Base-by-base conservation (phyloP, 2,329 filamentous ascomycete genomes). In the Diplodia mutila region DNA sequence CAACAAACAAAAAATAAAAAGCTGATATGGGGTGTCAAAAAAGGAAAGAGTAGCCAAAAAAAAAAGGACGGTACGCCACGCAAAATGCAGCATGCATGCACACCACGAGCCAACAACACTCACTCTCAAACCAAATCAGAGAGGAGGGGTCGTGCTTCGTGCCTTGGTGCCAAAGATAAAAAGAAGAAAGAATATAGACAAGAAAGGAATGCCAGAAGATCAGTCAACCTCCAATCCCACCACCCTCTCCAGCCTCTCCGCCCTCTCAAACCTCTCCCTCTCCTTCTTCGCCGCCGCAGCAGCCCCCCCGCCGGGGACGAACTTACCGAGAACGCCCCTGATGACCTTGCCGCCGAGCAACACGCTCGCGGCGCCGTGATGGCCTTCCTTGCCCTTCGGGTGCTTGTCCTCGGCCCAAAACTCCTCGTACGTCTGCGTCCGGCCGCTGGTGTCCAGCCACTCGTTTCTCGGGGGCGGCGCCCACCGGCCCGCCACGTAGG, bases 381-480 rank as follows among this genome's bases (percentile, higher is more conserved):
- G 9, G 8, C 34, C 34, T 11, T 23, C 42, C 46, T 23, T n/a
- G 18, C 18, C 16, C 37, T 27, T 49, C 4, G 25, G 34, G 34
- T 37, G 34, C 34, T 37, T 37, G 34, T 37, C 34, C 8, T 11
- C 34, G 34, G 34, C 25, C n/a, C 34, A 63, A 18, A 51, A 63
- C 42, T 63, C 59, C n/a, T 63, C 59, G 12, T 34, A 49, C 42
- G 27, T 23, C 42, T 51, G 18, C 18, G 18, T 23, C 59, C 59
- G 18, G 5, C 59, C 59, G 29, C 59, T 63, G 27, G 59, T 63
- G 16, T 63, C 59, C 59, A 63, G 12, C 59, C 59, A 63, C 21
- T 59, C 55, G 16, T 16, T 21, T 4, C 29, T n/a, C 42, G 14
- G 23, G 27, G 53, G 29, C 42, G 46, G 21, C 39, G 59, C 59